phyloP scores from a whole-genome alignment of 164 flowering plant genomes.

The Tinospora cordifolia region DNA sequence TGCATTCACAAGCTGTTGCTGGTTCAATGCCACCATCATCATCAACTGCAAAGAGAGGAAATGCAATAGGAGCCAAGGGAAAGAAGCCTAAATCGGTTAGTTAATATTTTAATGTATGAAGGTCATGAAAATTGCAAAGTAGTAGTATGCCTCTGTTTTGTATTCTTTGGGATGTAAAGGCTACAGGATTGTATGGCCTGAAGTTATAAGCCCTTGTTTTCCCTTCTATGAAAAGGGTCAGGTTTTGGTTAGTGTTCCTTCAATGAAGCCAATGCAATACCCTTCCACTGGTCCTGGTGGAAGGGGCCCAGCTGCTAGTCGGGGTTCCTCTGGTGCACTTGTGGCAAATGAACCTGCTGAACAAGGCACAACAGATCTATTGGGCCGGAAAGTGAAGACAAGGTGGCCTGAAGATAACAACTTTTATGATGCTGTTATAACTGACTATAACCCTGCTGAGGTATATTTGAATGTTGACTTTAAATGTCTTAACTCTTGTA shows the following conservation, averaged over 20 bases:
- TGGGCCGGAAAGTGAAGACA: slow-evolving; percentile 84
- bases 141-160: neutral
- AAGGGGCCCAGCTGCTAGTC: slow-evolving; percentile 50
- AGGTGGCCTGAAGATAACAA: slow-evolving; percentile 95
- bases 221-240: slow-evolving; percentile 15
- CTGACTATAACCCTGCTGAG: slow-evolving; percentile 60
- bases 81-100: slow-evolving; percentile 52
- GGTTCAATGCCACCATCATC: slow-evolving; percentile 40
- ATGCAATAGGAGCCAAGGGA: slow-evolving; percentile 27
- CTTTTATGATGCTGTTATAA: slow-evolving; percentile 90
- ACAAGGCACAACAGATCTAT: slow-evolving; percentile 38
- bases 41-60: slow-evolving; percentile 31
- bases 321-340: slow-evolving; percentile 42
- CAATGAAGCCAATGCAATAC: slow-evolving; percentile 43
- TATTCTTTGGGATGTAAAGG: neutral
- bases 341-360: slow-evolving; percentile 43
- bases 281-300: slow-evolving; percentile 50
- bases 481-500: neutral
- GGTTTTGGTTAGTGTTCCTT: slow-evolving; percentile 30
- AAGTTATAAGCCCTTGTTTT: slow-evolving; percentile 6
- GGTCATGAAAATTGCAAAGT: neutral
- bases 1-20: slow-evolving; percentile 34
- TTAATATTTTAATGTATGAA: slow-evolving; percentile 6
- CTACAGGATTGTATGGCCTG: neutral
- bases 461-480: slow-evolving; percentile 27